These are phyloP conservation scores for Solanum tacnaense DNA, from an alignment of 257 asterid genomes.

Conservation along the genomic window DNA sequence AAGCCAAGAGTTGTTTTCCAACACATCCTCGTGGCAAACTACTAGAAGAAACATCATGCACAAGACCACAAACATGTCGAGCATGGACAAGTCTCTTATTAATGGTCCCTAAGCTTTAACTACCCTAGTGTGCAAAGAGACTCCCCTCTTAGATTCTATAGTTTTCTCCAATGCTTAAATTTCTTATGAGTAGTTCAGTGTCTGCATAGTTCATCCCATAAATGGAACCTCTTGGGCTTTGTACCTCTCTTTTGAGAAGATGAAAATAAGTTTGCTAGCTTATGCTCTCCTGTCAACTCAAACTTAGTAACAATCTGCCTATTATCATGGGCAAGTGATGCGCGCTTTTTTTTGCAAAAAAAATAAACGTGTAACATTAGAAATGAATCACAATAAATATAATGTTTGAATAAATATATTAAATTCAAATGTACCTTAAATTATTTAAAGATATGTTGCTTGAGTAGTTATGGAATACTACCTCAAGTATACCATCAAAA, in stretches of 20 bases:
- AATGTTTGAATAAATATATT: not conserved
- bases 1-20: not conserved
- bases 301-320: not conserved
- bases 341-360: not conserved
- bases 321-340: not conserved
- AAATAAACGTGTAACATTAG: not conserved
- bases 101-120: not conserved
- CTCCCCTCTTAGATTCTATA: not conserved
- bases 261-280: not conserved
- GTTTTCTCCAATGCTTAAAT: not conserved
- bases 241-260: not conserved
- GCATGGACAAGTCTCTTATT: not conserved
- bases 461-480: not conserved
- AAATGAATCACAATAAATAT: not conserved
- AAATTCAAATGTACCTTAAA: not conserved
- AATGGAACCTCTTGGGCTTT: not conserved
- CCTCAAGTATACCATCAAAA: not conserved
- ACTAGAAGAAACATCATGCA: not conserved
- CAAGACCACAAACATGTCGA: not conserved
- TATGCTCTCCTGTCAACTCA: not conserved
- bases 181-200: not conserved
- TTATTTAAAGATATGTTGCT: not conserved
- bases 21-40: not conserved
- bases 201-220: not conserved
- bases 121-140: not conserved